Evolutionary conservation across 192 early-diverging fungal genomes (phyloP).

Genomic region (Coemansia sp.): DNA sequence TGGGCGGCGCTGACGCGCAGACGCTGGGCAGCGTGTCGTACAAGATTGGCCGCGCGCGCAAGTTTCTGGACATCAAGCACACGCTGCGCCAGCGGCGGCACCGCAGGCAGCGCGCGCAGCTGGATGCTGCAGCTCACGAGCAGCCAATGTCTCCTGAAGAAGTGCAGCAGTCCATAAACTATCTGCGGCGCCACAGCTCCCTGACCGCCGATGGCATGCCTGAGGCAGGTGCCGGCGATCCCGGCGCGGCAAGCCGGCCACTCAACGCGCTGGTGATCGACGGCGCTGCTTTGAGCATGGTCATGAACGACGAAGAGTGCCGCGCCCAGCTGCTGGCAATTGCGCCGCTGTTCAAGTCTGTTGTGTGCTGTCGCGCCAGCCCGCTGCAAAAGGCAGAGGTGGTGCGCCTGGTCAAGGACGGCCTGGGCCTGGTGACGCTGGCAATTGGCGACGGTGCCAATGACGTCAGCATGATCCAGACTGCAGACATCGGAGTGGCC

Average conservation of each 20-base stretch:
- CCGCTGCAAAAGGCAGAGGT: constrained; percentile 97
- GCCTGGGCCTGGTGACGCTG: constrained; percentile 64
- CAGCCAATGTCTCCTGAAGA: constrained; percentile 30
- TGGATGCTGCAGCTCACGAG: constrained; percentile 11
- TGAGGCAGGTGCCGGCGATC: constrained; percentile 7
- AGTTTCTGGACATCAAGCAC: constrained; percentile 36
- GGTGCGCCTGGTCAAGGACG: constrained; percentile 80
- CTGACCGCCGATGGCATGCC: constrained; percentile 11
- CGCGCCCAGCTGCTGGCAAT: constrained; percentile 56
- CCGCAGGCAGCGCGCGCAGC: constrained; percentile 7
- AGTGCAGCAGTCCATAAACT: constrained; percentile 48
- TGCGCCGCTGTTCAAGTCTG: constrained; percentile 75
- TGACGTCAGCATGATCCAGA: constrained; percentile 97
- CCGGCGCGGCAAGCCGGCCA: constrained; percentile 23
- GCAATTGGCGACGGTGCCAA: constrained; percentile 81
- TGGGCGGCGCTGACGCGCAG: constrained; percentile 32
- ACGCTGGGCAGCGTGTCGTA: constrained; percentile 53
- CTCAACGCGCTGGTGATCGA: constrained; percentile 81
- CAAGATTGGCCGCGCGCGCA: constrained; percentile 49
- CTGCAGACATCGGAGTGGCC: constrained; percentile 81
- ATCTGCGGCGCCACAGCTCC: constrained; percentile 39
- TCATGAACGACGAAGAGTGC: constrained; percentile 42
- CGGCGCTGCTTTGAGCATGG: constrained; percentile 62
- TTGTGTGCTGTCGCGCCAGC: constrained; percentile 89
- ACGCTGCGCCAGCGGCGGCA: constrained; percentile 22